Base-by-base conservation (phyloP, 2,329 filamentous ascomycete species). In the Colletotrichum sp. region DNA sequence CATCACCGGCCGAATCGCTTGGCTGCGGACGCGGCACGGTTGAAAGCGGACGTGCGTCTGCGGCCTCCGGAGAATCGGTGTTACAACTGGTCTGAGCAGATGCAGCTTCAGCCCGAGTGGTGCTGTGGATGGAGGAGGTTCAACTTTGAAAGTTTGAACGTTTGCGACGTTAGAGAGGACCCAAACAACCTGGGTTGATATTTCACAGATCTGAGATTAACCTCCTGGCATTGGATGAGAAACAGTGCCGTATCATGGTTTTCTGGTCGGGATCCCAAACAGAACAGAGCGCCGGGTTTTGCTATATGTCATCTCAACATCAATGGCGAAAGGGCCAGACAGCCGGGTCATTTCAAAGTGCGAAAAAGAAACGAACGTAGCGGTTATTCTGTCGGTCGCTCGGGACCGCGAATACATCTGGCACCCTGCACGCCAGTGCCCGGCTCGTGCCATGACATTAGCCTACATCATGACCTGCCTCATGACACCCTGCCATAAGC, bases 1-100 rank as follows among this genome's bases (percentile, higher is more conserved):
- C 19, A 49, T 61, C 16, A 25, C 32, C 49, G 70, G 34, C 9
- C 8, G n/a, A 72, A 12, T 29, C 29, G 25, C 63, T 68, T 30
- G 55, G 55, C 29, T 49, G 69, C 52, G 73, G 69, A 32, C 34
- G 32, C 30, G 69, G 63, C 69, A 75, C 69, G 69, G 73, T 68
- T 22, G 30, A 25, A 27, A 63, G 62, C 63, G 69, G 19, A 64
- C 73, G 73, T 75, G 73, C 73, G 63, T 44, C 16, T 61, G 59
- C 44, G 66, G 59, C 12, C 27, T n/a, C 34, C 29, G 27, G 34
- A 29, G 57, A 19, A 73, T 66, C 16, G 49, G 59, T 65, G 34
- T 69, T 65, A 63, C 49, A 64, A 71, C 39, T 22, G 22, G 70
- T 76, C 62, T 69, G 64, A 69, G 49, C 32, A 39, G 16, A 63